phyloP scores from a whole-genome alignment of 2,329 filamentous ascomycete genomes.

The Epichloe elymi region DNA sequence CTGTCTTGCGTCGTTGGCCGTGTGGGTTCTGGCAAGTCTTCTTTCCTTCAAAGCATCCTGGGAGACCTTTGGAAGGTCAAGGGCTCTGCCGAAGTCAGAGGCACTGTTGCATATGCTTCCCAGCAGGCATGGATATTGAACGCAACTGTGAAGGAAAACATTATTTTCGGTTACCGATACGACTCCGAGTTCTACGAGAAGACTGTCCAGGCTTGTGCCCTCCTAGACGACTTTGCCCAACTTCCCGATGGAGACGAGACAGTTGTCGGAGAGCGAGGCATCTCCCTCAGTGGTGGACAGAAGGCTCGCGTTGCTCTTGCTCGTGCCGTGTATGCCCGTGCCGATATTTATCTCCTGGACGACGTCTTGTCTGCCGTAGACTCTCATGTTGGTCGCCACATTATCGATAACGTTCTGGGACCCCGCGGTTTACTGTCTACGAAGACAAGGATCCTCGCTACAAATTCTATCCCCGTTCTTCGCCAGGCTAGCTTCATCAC shows the following conservation, averaged over 20 bases:
- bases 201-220: conserved; percentile 80
- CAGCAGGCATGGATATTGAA: conserved; percentile 97
- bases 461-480: conserved; percentile 86
- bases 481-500: conserved; percentile 82
- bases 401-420: conserved; percentile 90
- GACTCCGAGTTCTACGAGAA: conserved; percentile 90
- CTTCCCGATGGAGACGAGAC: conserved; percentile 94
- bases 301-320: conserved; percentile 89
- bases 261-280: conserved; percentile 90
- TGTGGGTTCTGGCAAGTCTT: conserved; percentile 93
- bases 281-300: conserved; percentile 89
- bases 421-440: conserved; percentile 65
- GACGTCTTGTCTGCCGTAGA: conserved; percentile 96
- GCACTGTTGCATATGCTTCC: conserved; percentile 77
- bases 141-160: conserved; percentile 92
- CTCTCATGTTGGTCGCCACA: conserved; percentile 86
- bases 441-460: conserved; percentile 87
- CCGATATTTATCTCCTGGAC: conserved; percentile 92
- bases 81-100: conserved; percentile 71
- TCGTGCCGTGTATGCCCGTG: conserved; percentile 86
- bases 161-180: conserved; percentile 88
- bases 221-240: conserved; percentile 80
- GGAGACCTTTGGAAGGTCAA: conserved; percentile 86
- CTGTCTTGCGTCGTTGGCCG: conserved; percentile 85
- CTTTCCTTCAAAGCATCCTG: conserved; percentile 73